phyloP scores from a whole-genome alignment of 768 basidiomycete genomes.

The Calocybe gangraenosa region DNA sequence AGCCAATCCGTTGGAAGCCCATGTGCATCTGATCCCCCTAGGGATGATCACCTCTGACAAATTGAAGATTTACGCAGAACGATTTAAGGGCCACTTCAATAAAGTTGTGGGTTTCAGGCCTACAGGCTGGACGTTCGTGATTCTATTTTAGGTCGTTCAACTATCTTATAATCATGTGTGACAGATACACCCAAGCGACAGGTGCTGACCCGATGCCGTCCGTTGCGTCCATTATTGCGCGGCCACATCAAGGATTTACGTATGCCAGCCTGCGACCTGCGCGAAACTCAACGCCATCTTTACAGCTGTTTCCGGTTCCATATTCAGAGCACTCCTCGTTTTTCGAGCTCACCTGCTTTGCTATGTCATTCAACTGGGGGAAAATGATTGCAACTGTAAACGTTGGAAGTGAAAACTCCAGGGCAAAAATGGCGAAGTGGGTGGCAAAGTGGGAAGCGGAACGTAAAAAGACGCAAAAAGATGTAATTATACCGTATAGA shows the following conservation, averaged over 20 bases:
- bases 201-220: constrained; percentile 61
- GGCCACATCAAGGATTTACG: constrained; percentile 65
- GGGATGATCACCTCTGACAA: constrained; percentile 70
- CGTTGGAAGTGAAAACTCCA: constrained; percentile 64
- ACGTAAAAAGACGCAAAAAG: constrained; percentile 48
- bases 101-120: constrained; percentile 83
- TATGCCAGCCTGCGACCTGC: constrained; percentile 62
- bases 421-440: constrained; percentile 89
- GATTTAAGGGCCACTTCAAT: constrained; percentile 66
- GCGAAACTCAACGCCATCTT: constrained; percentile 62
- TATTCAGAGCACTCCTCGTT: constrained; percentile 98
- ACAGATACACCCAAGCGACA: constrained; percentile 62
- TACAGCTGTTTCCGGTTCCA: constrained; percentile 79
- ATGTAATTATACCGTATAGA: constrained; percentile 35
- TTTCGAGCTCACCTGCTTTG: constrained; percentile 93
- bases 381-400: constrained; percentile 97
- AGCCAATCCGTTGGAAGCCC: constrained; percentile 66
- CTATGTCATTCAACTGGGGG: constrained; percentile 78
- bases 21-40: constrained; percentile 85
- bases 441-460: constrained; percentile 86
- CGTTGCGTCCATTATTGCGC: constrained; percentile 64
- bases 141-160: neutral
- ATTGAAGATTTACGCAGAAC: constrained; percentile 71
- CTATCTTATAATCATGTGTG: neutral
- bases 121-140: constrained; percentile 93